These are phyloP conservation scores for Metarhizium album DNA, from an alignment of 2,329 filamentous ascomycete species.

Conservation along the genomic window DNA sequence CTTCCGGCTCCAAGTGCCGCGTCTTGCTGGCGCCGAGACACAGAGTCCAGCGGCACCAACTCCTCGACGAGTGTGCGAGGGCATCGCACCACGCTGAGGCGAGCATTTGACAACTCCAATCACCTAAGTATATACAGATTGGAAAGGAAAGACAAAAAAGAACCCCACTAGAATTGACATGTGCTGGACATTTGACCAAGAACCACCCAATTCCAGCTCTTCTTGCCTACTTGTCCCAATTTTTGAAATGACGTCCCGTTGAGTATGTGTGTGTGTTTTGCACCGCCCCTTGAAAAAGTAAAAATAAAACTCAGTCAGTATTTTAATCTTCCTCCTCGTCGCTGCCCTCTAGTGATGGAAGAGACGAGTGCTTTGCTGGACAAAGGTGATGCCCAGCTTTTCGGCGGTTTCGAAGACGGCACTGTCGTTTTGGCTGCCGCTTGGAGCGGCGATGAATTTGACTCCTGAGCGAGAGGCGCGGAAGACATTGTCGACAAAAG, in stretches of 20 bases:
- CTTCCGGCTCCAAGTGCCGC: no score
- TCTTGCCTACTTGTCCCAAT: not conserved
- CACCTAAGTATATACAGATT: not conserved
- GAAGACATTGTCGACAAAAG: constrained; percentile 97
- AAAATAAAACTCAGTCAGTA: not conserved
- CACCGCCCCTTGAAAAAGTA: not conserved
- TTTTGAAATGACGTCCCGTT: not conserved
- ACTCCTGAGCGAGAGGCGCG: constrained; percentile 76
- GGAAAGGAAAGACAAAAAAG: not conserved
- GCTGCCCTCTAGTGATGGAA: constrained; percentile 76
- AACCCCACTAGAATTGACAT: not conserved
- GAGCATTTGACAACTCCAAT: not conserved
- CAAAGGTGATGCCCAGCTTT: constrained; percentile 84
- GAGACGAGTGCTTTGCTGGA: constrained; percentile 85
- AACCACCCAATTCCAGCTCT: not conserved
- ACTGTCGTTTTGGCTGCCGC: constrained; percentile 76
- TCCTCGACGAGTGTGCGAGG: no score
- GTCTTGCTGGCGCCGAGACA: no score
- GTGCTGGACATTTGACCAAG: not conserved
- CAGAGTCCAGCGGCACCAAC: no score
- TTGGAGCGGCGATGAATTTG: constrained; percentile 92
- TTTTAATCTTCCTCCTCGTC: not conserved
- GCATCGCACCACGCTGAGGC: not conserved
- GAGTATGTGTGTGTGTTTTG: not conserved
- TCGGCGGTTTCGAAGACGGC: constrained; percentile 82